A percentile compares a stretch with the other conserved stretches of the same genome.
Conservation (phyloP, 352 stramenopile genomes). For the Pythium insidiosum region DNA sequence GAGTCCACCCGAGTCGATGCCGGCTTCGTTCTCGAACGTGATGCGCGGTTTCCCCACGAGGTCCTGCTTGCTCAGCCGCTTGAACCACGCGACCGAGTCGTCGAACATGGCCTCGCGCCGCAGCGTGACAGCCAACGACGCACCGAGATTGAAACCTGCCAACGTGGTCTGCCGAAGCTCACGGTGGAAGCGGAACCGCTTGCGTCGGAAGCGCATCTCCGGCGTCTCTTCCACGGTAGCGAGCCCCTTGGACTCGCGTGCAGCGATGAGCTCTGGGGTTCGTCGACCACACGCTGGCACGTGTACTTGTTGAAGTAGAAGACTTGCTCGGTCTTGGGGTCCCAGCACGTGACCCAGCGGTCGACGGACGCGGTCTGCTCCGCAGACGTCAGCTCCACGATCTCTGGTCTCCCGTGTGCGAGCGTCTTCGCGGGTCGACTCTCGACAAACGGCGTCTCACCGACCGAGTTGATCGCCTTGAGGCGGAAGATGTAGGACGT, state of each 20-base stretch:
- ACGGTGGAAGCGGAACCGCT: conserved; percentile 80
- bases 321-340: conserved; percentile 71
- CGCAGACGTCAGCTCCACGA: conserved; percentile 45
- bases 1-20: conserved; percentile 83
- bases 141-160: conserved; percentile 23
- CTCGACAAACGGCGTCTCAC: conserved; percentile 51
- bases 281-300: conserved; percentile 51
- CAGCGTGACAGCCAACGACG: conserved; percentile 35
- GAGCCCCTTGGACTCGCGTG: conserved; percentile 29
- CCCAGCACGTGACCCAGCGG: conserved; percentile 85
- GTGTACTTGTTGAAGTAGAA: conserved; percentile 89
- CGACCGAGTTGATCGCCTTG: conserved; percentile 60
- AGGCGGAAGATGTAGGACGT: conserved; percentile 59
- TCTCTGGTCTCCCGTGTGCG: conserved; percentile 46
- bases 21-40: conserved; percentile 71
- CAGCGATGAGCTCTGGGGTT: conserved; percentile 39
- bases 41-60: conserved; percentile 70
- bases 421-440: conserved; percentile 50
- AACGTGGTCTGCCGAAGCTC: conserved; percentile 35
- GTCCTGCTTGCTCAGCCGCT: conserved; percentile 32
- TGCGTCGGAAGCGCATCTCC: conserved; percentile 80
- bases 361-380: conserved; percentile 58
- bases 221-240: conserved; percentile 48
- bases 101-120: conserved; percentile 53
- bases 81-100: conserved; percentile 54